phyloP scores from a whole-genome alignment of 805 yeast genomes.

The Tetrapisispora iriomotensis region DNA sequence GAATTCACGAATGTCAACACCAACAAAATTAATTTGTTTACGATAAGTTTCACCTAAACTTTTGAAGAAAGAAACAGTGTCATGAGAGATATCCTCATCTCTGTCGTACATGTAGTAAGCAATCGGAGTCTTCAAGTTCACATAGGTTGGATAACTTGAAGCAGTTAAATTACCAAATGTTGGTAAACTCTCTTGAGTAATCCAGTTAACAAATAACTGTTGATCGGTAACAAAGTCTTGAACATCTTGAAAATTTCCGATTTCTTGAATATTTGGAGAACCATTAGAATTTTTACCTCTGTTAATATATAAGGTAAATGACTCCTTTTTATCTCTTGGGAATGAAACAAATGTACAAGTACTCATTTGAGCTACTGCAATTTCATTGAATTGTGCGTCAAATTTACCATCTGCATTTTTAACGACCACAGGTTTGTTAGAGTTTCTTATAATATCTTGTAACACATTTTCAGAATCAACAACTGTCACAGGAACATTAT shows the following conservation, averaged over 20 bases:
- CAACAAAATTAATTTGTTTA: constrained; percentile 80
- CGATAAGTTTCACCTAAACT: constrained; percentile 64
- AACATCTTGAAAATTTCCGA: constrained; percentile 17
- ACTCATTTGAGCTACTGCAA: constrained; percentile 60
- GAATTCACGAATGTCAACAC: constrained; percentile 68
- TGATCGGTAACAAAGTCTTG: constrained; percentile 12
- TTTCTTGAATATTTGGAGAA: constrained; percentile 1
- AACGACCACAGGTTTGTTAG: constrained; percentile 33
- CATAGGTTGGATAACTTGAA: constrained; percentile 64
- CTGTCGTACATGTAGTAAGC: constrained; percentile 77
- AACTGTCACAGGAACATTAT: constrained; percentile 24
- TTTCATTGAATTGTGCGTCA: constrained; percentile 46
- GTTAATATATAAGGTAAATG: constrained; percentile 14
- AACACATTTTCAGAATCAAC: constrained; percentile 29
- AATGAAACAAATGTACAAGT: constrained; percentile 47
- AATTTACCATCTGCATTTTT: constrained; percentile 34
- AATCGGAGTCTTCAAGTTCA: constrained; percentile 63
- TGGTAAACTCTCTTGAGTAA: constrained; percentile 59
- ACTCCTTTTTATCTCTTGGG: constrained; percentile 20
- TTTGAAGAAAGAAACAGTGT: constrained; percentile 34
- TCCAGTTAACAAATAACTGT: constrained; percentile 14
- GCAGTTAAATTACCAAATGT: constrained; percentile 82
- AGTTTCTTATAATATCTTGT: constrained; percentile 6
- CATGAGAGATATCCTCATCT: constrained; percentile 52
- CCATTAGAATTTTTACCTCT: background rate